These are phyloP conservation scores for Chlorella variabilis DNA, from an alignment of 163 green algal species.

Conservation along the genomic window DNA sequence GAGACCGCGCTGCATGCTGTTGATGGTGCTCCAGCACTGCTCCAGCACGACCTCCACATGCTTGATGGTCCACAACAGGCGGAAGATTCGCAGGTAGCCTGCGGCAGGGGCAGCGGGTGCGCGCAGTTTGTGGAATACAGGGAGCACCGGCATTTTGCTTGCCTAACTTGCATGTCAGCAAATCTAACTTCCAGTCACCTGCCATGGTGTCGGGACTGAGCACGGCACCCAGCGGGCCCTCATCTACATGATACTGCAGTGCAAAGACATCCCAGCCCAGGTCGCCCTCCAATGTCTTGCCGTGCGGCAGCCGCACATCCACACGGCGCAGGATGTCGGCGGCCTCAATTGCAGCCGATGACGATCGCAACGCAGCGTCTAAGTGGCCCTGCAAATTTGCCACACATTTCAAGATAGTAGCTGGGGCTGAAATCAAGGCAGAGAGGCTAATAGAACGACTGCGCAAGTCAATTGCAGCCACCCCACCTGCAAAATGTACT, in stretches of 20 bases:
- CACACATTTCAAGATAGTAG: not conserved
- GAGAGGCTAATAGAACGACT: too few relatives aligned
- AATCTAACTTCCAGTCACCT: conserved; percentile 7
- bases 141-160: too few relatives aligned
- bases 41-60: conserved; percentile 58
- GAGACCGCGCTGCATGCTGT: conserved; percentile 18
- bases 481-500: conserved; percentile 58
- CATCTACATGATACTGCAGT: conserved; percentile 63
- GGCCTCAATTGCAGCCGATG: conserved; percentile 38
- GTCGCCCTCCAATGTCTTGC: conserved; percentile 39
- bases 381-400: conserved; percentile 48
- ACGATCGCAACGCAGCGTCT: conserved; percentile 61
- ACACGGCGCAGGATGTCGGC: conserved; percentile 50
- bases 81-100: conserved; percentile 71
- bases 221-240: conserved; percentile 59
- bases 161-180: too few relatives aligned
- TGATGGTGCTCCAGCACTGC: conserved; percentile 43
- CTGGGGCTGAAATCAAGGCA: too few relatives aligned
- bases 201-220: conserved; percentile 63
- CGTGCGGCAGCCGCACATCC: conserved; percentile 30
- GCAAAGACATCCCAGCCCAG: conserved; percentile 75
- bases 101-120: too few relatives aligned
- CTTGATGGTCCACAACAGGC: conserved; percentile 76
- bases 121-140: too few relatives aligned
- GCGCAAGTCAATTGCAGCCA: too few relatives aligned